These are phyloP conservation scores for Phytophthora chlamydospora DNA, from an alignment of 352 stramenopile species.

Conservation along the genomic window DNA sequence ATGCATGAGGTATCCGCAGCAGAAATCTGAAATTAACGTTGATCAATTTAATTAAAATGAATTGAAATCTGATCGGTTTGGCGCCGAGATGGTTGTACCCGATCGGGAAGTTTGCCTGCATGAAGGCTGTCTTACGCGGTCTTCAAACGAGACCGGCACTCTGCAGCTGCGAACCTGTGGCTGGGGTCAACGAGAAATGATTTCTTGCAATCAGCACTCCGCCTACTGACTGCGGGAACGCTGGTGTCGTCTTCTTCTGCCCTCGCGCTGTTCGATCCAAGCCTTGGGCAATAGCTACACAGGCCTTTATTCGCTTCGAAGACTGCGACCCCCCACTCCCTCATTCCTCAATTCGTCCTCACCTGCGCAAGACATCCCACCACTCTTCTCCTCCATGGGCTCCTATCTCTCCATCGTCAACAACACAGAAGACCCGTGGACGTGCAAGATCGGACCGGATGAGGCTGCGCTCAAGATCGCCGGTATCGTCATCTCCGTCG, in stretches of 20 bases:
- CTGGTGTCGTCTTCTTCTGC: not conserved
- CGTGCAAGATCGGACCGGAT: slow-evolving; percentile 48
- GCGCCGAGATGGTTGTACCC: too few relatives aligned
- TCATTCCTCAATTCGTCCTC: slow-evolving; percentile 25
- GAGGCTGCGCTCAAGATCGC: slow-evolving; percentile 49
- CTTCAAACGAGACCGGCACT: slow-evolving; percentile 2
- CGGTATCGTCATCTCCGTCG: slow-evolving; percentile 32
- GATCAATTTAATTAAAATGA: too few relatives aligned
- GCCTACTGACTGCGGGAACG: slow-evolving; percentile 10
- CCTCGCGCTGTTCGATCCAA: slow-evolving; percentile 12
- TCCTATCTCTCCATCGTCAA: slow-evolving; percentile 57
- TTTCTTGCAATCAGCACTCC: slow-evolving; percentile 1
- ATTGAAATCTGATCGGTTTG: too few relatives aligned
- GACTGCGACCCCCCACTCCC: not conserved
- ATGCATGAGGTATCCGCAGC: too few relatives aligned
- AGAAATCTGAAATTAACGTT: too few relatives aligned
- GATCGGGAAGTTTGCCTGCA: too few relatives aligned
- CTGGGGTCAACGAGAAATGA: slow-evolving; percentile 4
- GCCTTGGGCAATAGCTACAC: not conserved
- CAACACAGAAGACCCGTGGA: slow-evolving; percentile 46
- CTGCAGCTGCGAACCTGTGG: slow-evolving; percentile 11
- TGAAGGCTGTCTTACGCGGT: too few relatives aligned
- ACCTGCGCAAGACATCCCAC: not conserved
- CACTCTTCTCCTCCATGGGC: slow-evolving; percentile 34
- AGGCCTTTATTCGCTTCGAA: not conserved